A percentile compares a stretch with the other conserved stretches of the same genome.
These are phyloP conservation scores for Bolboschoenus planiculmis DNA, from an alignment of 176 grass and related monocot species.

Conservation along the genomic window DNA sequence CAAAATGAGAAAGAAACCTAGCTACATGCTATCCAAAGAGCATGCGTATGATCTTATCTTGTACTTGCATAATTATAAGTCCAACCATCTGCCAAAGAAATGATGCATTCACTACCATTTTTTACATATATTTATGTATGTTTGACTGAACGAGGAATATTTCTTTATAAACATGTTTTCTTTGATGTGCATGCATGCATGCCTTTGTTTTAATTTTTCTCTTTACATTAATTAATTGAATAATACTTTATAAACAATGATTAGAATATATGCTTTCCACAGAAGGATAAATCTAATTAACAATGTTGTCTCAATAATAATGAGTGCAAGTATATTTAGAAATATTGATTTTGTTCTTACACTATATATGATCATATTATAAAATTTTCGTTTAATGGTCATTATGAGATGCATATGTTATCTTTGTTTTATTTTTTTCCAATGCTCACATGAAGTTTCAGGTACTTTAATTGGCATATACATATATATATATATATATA, in stretches of 20 bases:
- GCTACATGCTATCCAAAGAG: background rate
- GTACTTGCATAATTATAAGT: slow-evolving; percentile 7
- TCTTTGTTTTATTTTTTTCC: too few relatives aligned
- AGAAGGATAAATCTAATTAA: background rate
- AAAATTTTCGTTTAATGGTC: too few relatives aligned
- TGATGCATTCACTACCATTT: background rate
- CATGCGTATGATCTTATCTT: background rate
- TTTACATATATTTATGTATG: background rate
- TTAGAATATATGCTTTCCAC: background rate
- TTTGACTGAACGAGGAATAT: background rate
- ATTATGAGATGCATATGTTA: too few relatives aligned
- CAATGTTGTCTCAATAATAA: background rate
- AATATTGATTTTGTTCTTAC: background rate
- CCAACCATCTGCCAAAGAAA: background rate
- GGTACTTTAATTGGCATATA: too few relatives aligned
- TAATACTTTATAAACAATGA: background rate
- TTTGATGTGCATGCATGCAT: background rate
- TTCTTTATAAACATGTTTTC: background rate
- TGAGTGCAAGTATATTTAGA: background rate
- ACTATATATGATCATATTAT: background rate
- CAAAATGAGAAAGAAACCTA: background rate
- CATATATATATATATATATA: too few relatives aligned
- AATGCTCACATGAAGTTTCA: too few relatives aligned
- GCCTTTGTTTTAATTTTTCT: too few relatives aligned
- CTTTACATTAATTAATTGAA: background rate